A percentile compares a stretch with the other conserved stretches of the same genome.
phyloP scores from a whole-genome alignment of 441 rosid species.

The Theobroma grandiflorum region DNA sequence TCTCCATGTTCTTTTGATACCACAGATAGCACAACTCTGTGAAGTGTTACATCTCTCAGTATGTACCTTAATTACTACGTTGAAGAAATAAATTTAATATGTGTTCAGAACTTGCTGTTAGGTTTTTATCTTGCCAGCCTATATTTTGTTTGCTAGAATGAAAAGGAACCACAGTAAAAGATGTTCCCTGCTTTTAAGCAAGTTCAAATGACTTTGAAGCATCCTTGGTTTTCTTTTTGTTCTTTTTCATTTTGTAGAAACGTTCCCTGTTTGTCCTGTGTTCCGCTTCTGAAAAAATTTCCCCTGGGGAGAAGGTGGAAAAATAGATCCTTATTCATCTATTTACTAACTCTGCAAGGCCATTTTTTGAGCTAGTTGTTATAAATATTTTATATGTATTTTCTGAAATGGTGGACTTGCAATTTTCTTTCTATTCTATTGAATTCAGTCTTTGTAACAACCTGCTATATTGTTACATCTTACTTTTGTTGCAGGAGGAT shows the following conservation, averaged over 20 bases:
- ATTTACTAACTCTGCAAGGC: slow-evolving; percentile 5
- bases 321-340: background rate
- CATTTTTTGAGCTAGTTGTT: background rate
- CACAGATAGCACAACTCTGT: slow-evolving; percentile 68
- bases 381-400: background rate
- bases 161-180: background rate
- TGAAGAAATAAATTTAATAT: slow-evolving; percentile 31
- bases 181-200: too few relatives aligned
- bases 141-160: slow-evolving; percentile 5
- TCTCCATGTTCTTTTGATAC: slow-evolving; percentile 70
- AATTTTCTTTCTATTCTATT: background rate
- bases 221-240: too few relatives aligned
- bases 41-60: slow-evolving; percentile 73
- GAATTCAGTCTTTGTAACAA: background rate
- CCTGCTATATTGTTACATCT: background rate
- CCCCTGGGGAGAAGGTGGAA: slow-evolving; percentile 11
- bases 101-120: background rate
- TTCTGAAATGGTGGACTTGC: background rate
- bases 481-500: slow-evolving; percentile 63
- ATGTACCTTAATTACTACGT: slow-evolving; percentile 42
- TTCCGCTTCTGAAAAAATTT: slow-evolving; percentile 1
- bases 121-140: slow-evolving; percentile 3
- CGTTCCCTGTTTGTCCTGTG: background rate
- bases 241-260: background rate
- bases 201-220: too few relatives aligned